These are phyloP conservation scores for Pseudophaeomoniella oleicola DNA, from an alignment of 2,329 filamentous ascomycete species.

Conservation along the genomic window DNA sequence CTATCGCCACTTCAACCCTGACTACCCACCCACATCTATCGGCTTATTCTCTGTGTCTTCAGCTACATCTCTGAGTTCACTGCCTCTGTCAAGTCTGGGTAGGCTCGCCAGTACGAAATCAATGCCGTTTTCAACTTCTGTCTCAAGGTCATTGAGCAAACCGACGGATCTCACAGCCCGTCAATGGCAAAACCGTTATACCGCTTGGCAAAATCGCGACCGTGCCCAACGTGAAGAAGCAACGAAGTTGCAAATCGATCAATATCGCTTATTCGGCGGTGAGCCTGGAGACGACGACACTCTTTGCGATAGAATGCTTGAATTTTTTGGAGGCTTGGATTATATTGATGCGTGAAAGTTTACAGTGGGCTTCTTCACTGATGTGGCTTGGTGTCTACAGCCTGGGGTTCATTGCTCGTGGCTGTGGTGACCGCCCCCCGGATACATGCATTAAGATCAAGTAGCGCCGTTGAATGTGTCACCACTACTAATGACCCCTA, in stretches of 20 bases:
- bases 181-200: slow-evolving; percentile 26
- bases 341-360: slow-evolving; percentile 21
- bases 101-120: slow-evolving; percentile 14
- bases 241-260: slow-evolving; percentile 21
- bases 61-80: not conserved
- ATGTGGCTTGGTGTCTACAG: too few species aligned
- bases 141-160: not conserved
- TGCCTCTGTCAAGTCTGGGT: slow-evolving; percentile 11
- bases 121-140: slow-evolving; percentile 12
- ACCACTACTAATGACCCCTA: too few species aligned
- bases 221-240: slow-evolving; percentile 15
- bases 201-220: slow-evolving; percentile 24
- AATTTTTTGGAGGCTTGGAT: slow-evolving; percentile 33
- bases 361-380: too few species aligned
- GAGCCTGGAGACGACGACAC: slow-evolving; percentile 12
- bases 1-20: not conserved
- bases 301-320: slow-evolving; percentile 33
- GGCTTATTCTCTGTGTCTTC: not conserved
- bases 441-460: too few species aligned
- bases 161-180: slow-evolving; percentile 14
- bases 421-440: too few species aligned
- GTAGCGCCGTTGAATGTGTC: too few species aligned
- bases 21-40: not conserved
- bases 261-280: slow-evolving; percentile 20
- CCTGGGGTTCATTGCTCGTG: too few species aligned